Evolutionary conservation across 2,329 filamentous ascomycete genomes (phyloP), one percentile per base, ranked within the genome.

Genomic region (Pyrenophora teres): DNA sequence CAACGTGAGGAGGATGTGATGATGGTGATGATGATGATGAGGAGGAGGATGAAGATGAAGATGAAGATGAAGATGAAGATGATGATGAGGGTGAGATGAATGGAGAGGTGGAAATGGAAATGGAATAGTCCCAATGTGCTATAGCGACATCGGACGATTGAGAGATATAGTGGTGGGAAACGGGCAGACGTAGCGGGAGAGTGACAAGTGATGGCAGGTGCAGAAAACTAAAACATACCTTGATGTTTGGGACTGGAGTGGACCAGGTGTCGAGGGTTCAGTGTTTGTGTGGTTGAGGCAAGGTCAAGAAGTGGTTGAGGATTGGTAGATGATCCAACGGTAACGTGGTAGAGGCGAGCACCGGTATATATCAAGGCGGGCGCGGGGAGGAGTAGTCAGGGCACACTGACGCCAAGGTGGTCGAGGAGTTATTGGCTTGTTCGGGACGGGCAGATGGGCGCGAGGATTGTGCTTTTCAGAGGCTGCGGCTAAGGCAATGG

Each of bases 401-500:
- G 58, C 46, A 60, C 51, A 52, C 52, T 51, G 56, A 59, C 54
- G 67, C 68, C 67, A 70, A 71, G 66, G 59, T 43, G 60, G 64
- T 65, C 56, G 58, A 67, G 62, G 63, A 67, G 63, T 60, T 64
- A 65, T 66, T 65, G 67, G 58, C 62, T 67, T 68, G 60, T 58
- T 72, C 64, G 67, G 65, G 65, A 64, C 55, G 60, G 68, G 62
- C 58, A 63, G 58, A 56, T 58, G 62, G 54, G 66, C 56, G 67
- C 66, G 62, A 70, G 63, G 63, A 57, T 56, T 68, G 61, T 69
- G 65, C 62, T 73, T 69, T 70, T 72, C 63, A 68, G 55, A 64
- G 53, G 64, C 64, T 63, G 69, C 65, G 65, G 69, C 68, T 69
- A 70, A 65, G 67, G 65, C 58, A 60, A 53, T 68, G 65, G 69